Base-by-base conservation (phyloP, 257 asterid species). In the Nicotiana obtusifolia region DNA sequence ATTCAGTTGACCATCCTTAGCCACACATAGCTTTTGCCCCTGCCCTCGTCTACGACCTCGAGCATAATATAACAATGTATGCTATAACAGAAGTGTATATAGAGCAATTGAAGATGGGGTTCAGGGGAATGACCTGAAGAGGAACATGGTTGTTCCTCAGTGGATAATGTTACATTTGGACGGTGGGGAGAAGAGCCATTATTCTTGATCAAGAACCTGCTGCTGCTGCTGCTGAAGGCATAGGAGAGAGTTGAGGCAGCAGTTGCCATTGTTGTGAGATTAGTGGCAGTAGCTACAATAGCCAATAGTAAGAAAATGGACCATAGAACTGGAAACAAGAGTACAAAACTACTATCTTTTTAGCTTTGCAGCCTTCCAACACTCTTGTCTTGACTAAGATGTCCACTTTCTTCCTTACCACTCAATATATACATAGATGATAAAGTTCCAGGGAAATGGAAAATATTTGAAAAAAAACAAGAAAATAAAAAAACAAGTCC, bases 221-320 rank as follows among this genome's bases (percentile, higher is more conserved):
- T 59, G 19, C 8, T 68, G 77, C 5, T 69, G 77, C 5, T 69
- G 60, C 14, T 73, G 61, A 59, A 62, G 71, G 59, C 31, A 9
- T 44, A 57, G 82, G 82, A 78, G 59, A 78, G 82, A 57, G 77
- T 68, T 68, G 77, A 68, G 22, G 77, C 54, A 19, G 73, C 28
- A 7, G 64, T 73, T 73, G 78, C 2, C 78, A 73, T 73, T 6
- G 2, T 41, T 41, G 49, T 41, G n/a, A n/a, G n/a, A n/a, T n/a
- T n/a, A n/a, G n/a, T n/a, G 11, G 49, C 3, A 41, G 11, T 41
- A 41, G 49, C 49, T 41, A 41, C 11, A 41, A 41, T 0, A 41
- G 2, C 2, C 11, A 41, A 11, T 41, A 41, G 2, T 41, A 3
- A 41, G 49, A 41, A 41, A 41, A 41, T 41, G 49, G 49, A 41